A percentile compares a stretch with the other conserved stretches of the same genome.
Conservation (phyloP, 2,329 filamentous ascomycete species). For the Aspergillus sp. region DNA sequence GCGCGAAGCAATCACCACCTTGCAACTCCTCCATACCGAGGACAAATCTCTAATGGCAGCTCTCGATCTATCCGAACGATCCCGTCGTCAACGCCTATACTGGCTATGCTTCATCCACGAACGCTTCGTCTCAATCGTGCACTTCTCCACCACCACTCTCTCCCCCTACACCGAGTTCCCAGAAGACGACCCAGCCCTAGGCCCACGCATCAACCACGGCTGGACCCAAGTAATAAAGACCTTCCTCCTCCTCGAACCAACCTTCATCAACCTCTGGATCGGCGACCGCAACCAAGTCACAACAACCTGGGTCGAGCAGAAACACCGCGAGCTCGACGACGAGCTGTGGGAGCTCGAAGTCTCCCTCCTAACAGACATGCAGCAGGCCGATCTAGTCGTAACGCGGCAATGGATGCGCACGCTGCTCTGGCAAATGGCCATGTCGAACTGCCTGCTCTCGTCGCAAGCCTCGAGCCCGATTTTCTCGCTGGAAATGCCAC, state of each 20-base stretch:
- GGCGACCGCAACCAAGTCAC: conserved; percentile 39
- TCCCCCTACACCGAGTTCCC: conserved; percentile 40
- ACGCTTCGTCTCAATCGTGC: conserved; percentile 54
- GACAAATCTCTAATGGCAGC: conserved; percentile 35
- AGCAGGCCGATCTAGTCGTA: conserved; percentile 52
- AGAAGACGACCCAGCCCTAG: conserved; percentile 42
- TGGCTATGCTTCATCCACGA: conserved; percentile 60
- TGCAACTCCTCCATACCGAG: conserved; percentile 47
- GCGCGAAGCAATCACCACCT: conserved; percentile 50
- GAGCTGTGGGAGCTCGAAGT: conserved; percentile 38
- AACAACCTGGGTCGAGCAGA: conserved; percentile 46
- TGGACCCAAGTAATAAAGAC: conserved; percentile 48
- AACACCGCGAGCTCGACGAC: conserved; percentile 46
- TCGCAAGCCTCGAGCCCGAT: conserved; percentile 28
- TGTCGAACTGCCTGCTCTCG: conserved; percentile 48
- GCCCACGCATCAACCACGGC: conserved; percentile 40
- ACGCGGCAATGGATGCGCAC: conserved; percentile 52
- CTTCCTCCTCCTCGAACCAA: conserved; percentile 45
- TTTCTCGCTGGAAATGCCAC: conserved; percentile 46
- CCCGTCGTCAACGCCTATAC: conserved; percentile 51
- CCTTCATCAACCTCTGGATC: conserved; percentile 49
- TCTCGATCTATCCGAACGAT: conserved; percentile 38
- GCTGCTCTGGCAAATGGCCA: conserved; percentile 51
- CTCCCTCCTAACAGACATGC: conserved; percentile 42
- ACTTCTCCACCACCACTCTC: conserved; percentile 48